Conservation (phyloP, 225 moss, liverwort and hornwort species). For the Neckera pumila region DNA sequence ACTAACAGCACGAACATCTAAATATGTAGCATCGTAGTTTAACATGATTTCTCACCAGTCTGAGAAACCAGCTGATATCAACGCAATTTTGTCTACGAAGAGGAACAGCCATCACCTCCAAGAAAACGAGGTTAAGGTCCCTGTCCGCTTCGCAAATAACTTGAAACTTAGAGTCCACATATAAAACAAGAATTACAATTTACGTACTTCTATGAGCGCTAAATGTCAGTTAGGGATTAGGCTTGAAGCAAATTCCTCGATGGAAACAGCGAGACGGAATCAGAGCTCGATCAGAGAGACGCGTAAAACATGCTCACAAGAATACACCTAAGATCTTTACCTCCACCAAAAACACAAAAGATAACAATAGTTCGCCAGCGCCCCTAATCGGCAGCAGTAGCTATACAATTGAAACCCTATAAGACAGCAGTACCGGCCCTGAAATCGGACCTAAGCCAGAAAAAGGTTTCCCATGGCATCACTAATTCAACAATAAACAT, state of each 20-base stretch:
- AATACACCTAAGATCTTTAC: no score
- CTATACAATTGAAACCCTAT: neutral
- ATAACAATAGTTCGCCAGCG: neutral
- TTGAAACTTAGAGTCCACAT: neutral
- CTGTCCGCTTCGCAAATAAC: neutral
- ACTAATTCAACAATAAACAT: neutral
- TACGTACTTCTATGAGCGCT: neutral
- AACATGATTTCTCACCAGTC: neutral
- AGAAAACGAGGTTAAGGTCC: neutral
- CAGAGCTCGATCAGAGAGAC: no score
- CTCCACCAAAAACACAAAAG: no score
- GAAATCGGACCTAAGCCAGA: no score
- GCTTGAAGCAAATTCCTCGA: neutral
- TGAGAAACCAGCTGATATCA: conserved; percentile 10
- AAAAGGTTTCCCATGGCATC: neutral
- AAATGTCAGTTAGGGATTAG: neutral
- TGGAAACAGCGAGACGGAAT: no score
- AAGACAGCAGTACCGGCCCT: neutral
- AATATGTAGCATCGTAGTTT: conserved; percentile 7
- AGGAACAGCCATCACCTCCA: neutral
- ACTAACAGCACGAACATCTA: neutral
- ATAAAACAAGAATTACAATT: neutral
- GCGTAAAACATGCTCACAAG: neutral
- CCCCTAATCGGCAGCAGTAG: no score
- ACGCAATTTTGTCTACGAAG: neutral